Base-by-base conservation (phyloP, 2,329 filamentous ascomycete genomes). In the Didymosphaeria variabile region DNA sequence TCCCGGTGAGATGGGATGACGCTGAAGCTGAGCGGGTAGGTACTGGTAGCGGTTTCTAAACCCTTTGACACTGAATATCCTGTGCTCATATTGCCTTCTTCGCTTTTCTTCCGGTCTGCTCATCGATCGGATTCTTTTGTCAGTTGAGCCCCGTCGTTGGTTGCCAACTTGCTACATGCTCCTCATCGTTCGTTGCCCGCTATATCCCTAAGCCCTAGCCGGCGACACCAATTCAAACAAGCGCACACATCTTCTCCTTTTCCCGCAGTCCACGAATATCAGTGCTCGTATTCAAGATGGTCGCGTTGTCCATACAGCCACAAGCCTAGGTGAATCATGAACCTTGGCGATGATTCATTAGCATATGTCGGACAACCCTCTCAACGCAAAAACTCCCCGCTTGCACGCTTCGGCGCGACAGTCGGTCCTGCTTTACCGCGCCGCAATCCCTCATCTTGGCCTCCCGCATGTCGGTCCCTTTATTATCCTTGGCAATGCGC, bases 301-400 rank as follows among this genome's bases (percentile, higher is more conserved):
- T 38, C 21, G 50, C 19, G 12, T 15, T 23, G 9, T 47, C 23
- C 4, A 29, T 15, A 2, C 10, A 19, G 34, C 26, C 34, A n/a
- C 29, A 26, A 40, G 19, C 23, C 19, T 3, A 12, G 13, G 23
- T 45, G 38, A 45, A n/a, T 45, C 38, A 45, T 45, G 13, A 13
- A 23, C 38, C 52, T 55, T 45, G 38, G 52, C 52, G 40, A 38
- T 55, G 52, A 55, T 55, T 55, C 36, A 55, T 45, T 55, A 45
- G 52, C 21, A 44, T 9, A 8, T 42, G 19, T 52, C n/a, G 49
- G 19, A 4, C n/a, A n/a, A 23, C 23, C 34, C 21, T 38, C n/a
- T 6, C 32, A 3, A 31, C 32, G 19, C 21, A 15, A 23, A 6
- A 31, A 17, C 7, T 42, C 5, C 50, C n/a, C 23, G 8, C 17